A percentile compares a stretch with the other conserved stretches of the same genome.
Evolutionary conservation across 2,329 filamentous ascomycete species (phyloP).

Genomic region (Spiromastix sp.): DNA sequence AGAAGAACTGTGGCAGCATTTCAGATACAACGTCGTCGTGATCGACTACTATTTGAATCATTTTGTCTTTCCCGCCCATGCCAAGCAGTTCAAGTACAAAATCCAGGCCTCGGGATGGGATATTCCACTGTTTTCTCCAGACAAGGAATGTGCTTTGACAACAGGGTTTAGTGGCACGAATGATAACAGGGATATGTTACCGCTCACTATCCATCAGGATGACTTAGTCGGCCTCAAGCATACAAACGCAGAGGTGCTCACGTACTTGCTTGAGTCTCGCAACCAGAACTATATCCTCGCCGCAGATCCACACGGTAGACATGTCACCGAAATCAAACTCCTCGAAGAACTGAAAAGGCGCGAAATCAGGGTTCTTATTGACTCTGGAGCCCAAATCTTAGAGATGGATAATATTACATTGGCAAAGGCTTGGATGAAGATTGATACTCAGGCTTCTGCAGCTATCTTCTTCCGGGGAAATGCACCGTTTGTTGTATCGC

Average conservation of each 20-base stretch:
- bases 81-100: conserved; percentile 54
- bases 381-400: conserved; percentile 54
- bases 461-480: conserved; percentile 45
- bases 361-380: conserved; percentile 47
- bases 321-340: conserved; percentile 37
- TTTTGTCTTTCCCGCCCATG: conserved; percentile 55
- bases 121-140: conserved; percentile 38
- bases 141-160: conserved; percentile 29
- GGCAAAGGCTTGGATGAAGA: conserved; percentile 40
- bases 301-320: conserved; percentile 19
- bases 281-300: conserved; percentile 40
- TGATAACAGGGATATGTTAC: conserved; percentile 50
- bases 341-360: conserved; percentile 28
- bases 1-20: conserved; percentile 37
- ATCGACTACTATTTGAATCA: conserved; percentile 54
- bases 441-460: conserved; percentile 35
- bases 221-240: conserved; percentile 48
- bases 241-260: conserved; percentile 55
- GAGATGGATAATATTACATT: conserved; percentile 48
- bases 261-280: conserved; percentile 43
- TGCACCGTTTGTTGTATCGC: conserved; percentile 38
- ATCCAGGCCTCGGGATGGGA: conserved; percentile 60
- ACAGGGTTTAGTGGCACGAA: conserved; percentile 67
- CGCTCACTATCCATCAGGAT: conserved; percentile 50
- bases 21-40: conserved; percentile 40